Conservation (phyloP, 179 eudicot genomes). For the Silene vulgaris region DNA sequence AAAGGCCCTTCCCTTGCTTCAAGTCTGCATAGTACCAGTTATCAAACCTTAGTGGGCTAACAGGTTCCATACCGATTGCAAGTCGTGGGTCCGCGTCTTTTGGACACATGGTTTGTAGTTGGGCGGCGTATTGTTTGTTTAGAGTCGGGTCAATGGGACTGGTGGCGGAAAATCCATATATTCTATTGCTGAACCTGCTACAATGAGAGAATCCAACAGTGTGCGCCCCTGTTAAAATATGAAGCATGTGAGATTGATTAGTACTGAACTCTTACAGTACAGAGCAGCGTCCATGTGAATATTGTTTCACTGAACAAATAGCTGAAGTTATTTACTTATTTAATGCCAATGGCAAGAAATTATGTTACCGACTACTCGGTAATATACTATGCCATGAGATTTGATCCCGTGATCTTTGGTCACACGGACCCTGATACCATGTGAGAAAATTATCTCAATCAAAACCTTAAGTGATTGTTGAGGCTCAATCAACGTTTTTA, state of each 20-base stretch:
- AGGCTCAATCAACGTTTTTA: not conserved
- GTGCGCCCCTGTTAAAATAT: conserved; percentile 45
- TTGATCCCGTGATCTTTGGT: no score
- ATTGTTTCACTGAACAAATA: no score
- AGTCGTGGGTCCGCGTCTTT: conserved; percentile 64
- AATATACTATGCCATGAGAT: no score
- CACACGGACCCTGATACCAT: no score
- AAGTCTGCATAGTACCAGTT: conserved; percentile 58
- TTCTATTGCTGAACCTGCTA: conserved; percentile 50
- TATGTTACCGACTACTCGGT: no score
- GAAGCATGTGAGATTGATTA: not conserved
- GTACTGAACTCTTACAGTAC: no score
- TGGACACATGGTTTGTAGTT: conserved; percentile 66
- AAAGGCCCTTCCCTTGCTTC: conserved; percentile 62
- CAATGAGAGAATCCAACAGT: conserved; percentile 85
- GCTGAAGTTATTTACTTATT: no score
- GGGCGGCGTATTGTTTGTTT: conserved; percentile 41
- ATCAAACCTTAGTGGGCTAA: conserved; percentile 59
- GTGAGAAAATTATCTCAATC: no score
- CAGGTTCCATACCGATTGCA: conserved; percentile 70
- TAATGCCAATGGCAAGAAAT: no score
- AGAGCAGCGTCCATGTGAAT: no score
- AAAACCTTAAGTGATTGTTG: no score
- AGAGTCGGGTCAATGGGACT: conserved; percentile 63
- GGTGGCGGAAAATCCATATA: conserved; percentile 54